Evolutionary conservation across 306 rosid genomes (phyloP).

Genomic region (Vigna radiata): DNA sequence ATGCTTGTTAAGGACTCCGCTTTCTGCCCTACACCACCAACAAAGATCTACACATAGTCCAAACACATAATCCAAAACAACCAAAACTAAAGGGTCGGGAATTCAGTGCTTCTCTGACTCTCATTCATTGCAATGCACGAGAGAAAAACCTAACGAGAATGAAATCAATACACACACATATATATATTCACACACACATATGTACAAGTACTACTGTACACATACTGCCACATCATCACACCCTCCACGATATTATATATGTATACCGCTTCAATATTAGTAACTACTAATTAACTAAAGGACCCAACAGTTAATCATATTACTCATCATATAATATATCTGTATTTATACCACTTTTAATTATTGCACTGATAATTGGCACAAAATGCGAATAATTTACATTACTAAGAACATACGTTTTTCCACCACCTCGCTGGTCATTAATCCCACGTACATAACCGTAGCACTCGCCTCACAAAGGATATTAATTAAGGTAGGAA

Average conservation of each 20-base stretch:
- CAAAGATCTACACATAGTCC: constrained; percentile 56
- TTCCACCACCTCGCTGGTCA: constrained; percentile 27
- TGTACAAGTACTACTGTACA: background rate
- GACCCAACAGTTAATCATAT: constrained; percentile 1
- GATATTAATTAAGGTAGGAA: constrained; percentile 30
- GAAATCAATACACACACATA: background rate
- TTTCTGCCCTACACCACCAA: constrained; percentile 49
- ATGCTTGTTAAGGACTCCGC: constrained; percentile 38
- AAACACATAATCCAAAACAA: constrained; percentile 62
- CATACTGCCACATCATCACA: constrained; percentile 23
- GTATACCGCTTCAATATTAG: background rate
- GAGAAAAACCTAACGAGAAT: constrained; percentile 34
- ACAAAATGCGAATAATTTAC: constrained; percentile 43
- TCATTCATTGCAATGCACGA: constrained; percentile 47
- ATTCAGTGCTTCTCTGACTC: constrained; percentile 46
- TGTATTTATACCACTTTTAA: constrained; percentile 56
- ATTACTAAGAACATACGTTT: constrained; percentile 4
- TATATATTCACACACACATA: too few relatives aligned
- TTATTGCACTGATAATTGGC: constrained; percentile 48
- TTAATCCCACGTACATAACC: constrained; percentile 44
- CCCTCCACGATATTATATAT: background rate
- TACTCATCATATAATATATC: constrained; percentile 33
- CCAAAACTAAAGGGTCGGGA: constrained; percentile 48
- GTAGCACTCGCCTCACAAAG: constrained; percentile 47
- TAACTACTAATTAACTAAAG: background rate